phyloP scores from a whole-genome alignment of 2,329 filamentous ascomycete species.

The Penicillium palitans region DNA sequence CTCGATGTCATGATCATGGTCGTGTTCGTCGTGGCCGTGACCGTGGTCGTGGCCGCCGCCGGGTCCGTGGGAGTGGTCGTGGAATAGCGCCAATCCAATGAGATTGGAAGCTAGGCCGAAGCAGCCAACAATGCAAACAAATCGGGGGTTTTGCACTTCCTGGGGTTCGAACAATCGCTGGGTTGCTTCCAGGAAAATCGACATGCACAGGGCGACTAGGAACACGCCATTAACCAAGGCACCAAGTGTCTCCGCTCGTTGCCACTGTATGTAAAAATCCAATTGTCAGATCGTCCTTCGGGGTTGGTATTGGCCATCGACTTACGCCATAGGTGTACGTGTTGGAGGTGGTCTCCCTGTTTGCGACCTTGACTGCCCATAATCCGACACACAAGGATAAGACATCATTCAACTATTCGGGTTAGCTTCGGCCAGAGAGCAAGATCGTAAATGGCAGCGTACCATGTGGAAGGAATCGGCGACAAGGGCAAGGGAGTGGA shows the following conservation, averaged over 20 bases:
- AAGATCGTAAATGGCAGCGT: slow-evolving; percentile 30
- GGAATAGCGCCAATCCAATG: slow-evolving; percentile 83
- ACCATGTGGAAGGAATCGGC: slow-evolving; percentile 99
- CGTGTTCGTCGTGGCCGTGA: slow-evolving; percentile 54
- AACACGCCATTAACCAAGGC: slow-evolving; percentile 98
- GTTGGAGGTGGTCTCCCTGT: slow-evolving; percentile 75
- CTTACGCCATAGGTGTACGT: slow-evolving; percentile 92
- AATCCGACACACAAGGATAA: slow-evolving; percentile 88
- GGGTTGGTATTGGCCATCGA: slow-evolving; percentile 19
- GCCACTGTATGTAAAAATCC: slow-evolving; percentile 62
- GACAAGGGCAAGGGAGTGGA: slow-evolving; percentile 88
- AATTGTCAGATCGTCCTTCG: slow-evolving; percentile 14
- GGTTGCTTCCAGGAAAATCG: slow-evolving; percentile 93
- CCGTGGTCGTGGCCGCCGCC: slow-evolving; percentile 47
- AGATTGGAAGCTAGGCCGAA: slow-evolving; percentile 86
- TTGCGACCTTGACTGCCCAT: slow-evolving; percentile 91
- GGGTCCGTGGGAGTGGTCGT: slow-evolving; percentile 81
- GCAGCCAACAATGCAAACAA: slow-evolving; percentile 87
- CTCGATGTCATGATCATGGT: slow-evolving; percentile 40
- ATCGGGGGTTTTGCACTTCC: slow-evolving; percentile 76
- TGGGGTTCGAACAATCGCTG: slow-evolving; percentile 90
- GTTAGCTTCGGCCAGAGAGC: not conserved
- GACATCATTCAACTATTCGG: slow-evolving; percentile 82
- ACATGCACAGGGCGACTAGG: slow-evolving; percentile 90
- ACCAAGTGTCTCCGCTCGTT: slow-evolving; percentile 93